Base-by-base conservation (phyloP, 73 alveolate species). In the Paramecium sonneborni region DNA sequence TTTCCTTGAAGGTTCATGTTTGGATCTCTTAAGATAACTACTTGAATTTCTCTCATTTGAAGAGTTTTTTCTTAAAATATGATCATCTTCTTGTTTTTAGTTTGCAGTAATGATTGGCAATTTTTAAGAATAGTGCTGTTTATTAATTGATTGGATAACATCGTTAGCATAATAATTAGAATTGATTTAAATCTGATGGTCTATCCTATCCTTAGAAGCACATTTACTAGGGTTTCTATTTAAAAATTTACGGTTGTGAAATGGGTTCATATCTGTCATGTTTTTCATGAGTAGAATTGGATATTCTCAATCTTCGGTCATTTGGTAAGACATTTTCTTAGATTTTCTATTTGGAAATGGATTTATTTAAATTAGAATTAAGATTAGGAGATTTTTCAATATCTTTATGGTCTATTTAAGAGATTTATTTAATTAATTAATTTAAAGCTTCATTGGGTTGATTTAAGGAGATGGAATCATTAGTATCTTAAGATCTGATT, bases 111-210 rank as follows among this genome's bases (percentile, higher is more conserved):
- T 76, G 2, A 24, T 18, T 1, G 88, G 88, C 32, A 76, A 76
- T 39, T 76, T 76, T 39, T 76, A 76, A 38, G 88, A 76, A 1
- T 76, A 38, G 12, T 76, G 69, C 44, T 76, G 35, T 37, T 76
- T 76, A 76, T 41, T 76, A 20, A 76, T 35, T 38, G 88, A 76
- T 41, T 76, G 39, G 44, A 76, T 32, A 11, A 76, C 88, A 21
- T 76, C 88, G 30, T 76, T 76, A 12, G 70, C 88, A 37, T 76
- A 76, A 39, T 76, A 76, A 76, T 76, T 38, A 8, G 69, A 56
- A 39, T 38, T 76, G n/a, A 76, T 41, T 32, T 26, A 69, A 32
- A 76, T 38, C 18, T 57, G 21, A 57, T 20, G 41, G 41, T 57
- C 76, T 15, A 57, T 3, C 12, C 69, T 35, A 41, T 76, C 69